Base-by-base conservation (phyloP, 2,329 filamentous ascomycete genomes). In the Elsinoe ampelina region DNA sequence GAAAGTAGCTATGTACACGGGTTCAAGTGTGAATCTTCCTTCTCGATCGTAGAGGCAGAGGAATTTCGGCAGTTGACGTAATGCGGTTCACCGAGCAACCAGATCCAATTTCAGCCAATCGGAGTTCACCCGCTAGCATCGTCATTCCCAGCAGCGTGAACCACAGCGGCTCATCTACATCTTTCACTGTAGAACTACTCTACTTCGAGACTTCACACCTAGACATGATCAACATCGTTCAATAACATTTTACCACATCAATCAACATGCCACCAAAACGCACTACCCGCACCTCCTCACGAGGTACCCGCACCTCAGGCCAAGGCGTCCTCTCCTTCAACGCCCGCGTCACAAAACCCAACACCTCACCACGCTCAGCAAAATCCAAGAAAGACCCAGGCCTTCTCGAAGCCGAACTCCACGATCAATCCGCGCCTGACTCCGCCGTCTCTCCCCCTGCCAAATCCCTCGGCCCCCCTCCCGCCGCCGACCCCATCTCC, bases 241-340 rank as follows among this genome's bases (percentile, higher is more conserved):
- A 30, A 26, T 50, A 50, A 30, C 45, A 50, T 50, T 12, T 35
- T 8, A 15, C n/a, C 45, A 34, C 22, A 55, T 41, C 54, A 17
- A 4, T 55, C 36, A 42, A 20, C 47, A 77, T 77, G 75, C 69
- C 75, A 54, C 73, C 75, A 15, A 75, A 74, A 62, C 70, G 73
- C 20, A 54, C 43, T 35, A 54, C 56, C 54, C 67, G 69, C 62
- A 63, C 66, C 43, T 66, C 71, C 58, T 65, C 73, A 39, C 65
- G 74, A 59, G 68, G 73, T 61, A 63, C 70, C 45, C 70, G 73
- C 57, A 77, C 79, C 63, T 68, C 75, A n/a, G 77, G 76, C 32
- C 63, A 84, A 68, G 73, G 78, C 6, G 84, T 79, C n/a, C 78
- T 86, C 63, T 79, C 81, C 38, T 86, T 86, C 72, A 73, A 75